Evolutionary conservation across 139 green algal species (phyloP).

Genomic region (Dunaliella primolecta): DNA sequence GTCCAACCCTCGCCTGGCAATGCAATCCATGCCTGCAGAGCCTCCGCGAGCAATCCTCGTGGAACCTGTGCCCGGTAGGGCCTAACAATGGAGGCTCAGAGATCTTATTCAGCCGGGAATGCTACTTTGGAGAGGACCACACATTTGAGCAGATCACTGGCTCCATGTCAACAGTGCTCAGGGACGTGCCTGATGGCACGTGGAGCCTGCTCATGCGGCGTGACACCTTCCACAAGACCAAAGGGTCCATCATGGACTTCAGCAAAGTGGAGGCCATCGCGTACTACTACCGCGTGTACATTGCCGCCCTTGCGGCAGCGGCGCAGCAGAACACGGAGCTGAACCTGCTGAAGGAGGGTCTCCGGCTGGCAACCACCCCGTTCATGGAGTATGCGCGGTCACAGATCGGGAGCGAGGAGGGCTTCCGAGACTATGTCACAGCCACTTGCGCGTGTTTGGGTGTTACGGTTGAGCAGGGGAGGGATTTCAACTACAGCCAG

Average conservation of each 20-base stretch:
- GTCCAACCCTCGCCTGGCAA: too few species aligned
- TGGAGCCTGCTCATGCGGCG: slow-evolving; percentile 63
- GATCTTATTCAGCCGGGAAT: slow-evolving; percentile 55
- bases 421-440: background rate
- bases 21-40: slow-evolving; percentile 45
- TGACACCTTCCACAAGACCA: slow-evolving; percentile 77
- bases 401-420: background rate
- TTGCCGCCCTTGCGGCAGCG: slow-evolving; percentile 34
- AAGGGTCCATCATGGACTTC: slow-evolving; percentile 52
- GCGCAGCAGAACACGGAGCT: slow-evolving; percentile 57
- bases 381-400: background rate
- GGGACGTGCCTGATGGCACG: slow-evolving; percentile 67
- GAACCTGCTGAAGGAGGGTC: slow-evolving; percentile 27
- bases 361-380: background rate
- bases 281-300: slow-evolving; percentile 45
- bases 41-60: slow-evolving; percentile 68
- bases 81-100: too few species aligned
- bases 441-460: background rate
- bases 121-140: slow-evolving; percentile 69
- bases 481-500: background rate
- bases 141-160: slow-evolving; percentile 54
- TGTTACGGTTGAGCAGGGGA: background rate
- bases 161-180: slow-evolving; percentile 35
- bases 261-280: slow-evolving; percentile 17
- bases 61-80: slow-evolving; percentile 67